phyloP scores from a whole-genome alignment of 495 filamentous ascomycete species.

The Wilcoxina mikolae region DNA sequence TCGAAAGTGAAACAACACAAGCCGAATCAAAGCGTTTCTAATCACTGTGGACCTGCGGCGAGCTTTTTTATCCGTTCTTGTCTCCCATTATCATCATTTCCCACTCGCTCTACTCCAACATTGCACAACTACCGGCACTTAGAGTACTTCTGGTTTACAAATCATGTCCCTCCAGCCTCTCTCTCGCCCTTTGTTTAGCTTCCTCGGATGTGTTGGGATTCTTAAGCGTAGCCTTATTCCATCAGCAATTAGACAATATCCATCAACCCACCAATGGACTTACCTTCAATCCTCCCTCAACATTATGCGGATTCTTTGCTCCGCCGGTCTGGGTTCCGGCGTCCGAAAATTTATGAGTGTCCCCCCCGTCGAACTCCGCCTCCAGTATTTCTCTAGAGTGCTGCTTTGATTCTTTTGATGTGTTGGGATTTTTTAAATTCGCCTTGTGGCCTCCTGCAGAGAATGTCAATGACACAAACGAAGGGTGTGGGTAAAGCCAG shows the following conservation, averaged over 20 bases:
- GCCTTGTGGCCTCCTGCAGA: conserved; percentile 3
- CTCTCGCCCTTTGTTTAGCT: neutral
- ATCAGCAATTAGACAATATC: neutral
- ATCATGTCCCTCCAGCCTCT: neutral
- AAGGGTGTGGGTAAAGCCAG: too few relatives aligned
- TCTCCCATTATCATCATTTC: too few relatives aligned
- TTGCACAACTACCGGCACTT: too few relatives aligned
- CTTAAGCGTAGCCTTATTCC: neutral
- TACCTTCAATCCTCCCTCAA: neutral
- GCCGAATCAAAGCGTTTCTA: too few relatives aligned
- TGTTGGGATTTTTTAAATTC: conserved; percentile 10
- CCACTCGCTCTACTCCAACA: too few relatives aligned
- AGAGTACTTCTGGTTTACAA: neutral
- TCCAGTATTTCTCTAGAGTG: neutral
- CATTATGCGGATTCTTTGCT: neutral
- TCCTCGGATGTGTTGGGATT: neutral
- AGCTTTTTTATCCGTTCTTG: too few relatives aligned
- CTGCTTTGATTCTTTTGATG: neutral
- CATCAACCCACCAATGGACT: neutral
- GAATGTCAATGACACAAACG: too few relatives aligned
- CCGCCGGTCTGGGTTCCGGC: neutral
- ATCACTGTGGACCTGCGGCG: too few relatives aligned
- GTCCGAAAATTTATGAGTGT: neutral
- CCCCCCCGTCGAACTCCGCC: neutral
- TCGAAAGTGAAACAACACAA: too few relatives aligned